These are phyloP conservation scores for Stipa capillata DNA, from an alignment of 176 grass and related monocot species.

Conservation along the genomic window DNA sequence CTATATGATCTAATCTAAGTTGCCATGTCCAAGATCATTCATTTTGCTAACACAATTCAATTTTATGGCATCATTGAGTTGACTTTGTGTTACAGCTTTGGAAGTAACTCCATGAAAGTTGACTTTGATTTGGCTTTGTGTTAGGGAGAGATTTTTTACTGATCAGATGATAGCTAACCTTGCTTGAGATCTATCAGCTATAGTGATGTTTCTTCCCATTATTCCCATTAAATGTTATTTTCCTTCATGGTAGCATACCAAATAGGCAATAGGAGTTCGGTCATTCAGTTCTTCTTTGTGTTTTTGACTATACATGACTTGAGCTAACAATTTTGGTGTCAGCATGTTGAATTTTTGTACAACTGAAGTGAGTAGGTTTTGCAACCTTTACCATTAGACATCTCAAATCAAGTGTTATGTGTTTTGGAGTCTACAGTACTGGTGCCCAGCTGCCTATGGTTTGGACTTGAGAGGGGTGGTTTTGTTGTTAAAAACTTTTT, in stretches of 20 bases:
- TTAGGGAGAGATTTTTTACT: too few relatives aligned
- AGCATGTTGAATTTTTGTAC: neutral
- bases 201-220: too few relatives aligned
- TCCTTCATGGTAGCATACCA: too few relatives aligned
- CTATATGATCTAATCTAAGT: neutral
- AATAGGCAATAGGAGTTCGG: too few relatives aligned
- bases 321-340: neutral
- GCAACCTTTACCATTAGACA: neutral
- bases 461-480: neutral
- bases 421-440: neutral
- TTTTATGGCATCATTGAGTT: neutral
- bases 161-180: too few relatives aligned
- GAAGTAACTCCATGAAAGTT: too few relatives aligned
- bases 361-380: neutral
- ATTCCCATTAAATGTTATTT: too few relatives aligned
- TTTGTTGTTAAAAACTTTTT: neutral
- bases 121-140: too few relatives aligned
- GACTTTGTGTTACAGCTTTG: neutral
- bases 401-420: neutral
- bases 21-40: neutral
- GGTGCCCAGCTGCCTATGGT: neutral
- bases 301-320: neutral
- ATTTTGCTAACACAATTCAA: neutral
- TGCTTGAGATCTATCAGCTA: too few relatives aligned
- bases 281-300: conserved; percentile 8